phyloP scores from a whole-genome alignment of 2,329 filamentous ascomycete species.

The Claviceps spartinae region DNA sequence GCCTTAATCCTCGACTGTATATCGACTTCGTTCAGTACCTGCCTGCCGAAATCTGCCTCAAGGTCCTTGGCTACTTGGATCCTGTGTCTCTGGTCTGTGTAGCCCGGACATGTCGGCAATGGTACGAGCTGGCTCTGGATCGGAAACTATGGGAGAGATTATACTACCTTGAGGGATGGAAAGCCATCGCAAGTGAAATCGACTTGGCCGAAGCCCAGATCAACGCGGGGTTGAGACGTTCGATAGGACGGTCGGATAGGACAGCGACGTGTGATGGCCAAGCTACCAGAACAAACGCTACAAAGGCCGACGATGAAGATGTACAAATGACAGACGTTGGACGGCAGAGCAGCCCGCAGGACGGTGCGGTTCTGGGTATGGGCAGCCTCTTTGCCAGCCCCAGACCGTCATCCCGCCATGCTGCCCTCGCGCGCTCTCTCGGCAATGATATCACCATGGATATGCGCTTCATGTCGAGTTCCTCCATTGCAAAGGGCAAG shows the following conservation, averaged over 20 bases:
- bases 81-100: slow-evolving; percentile 67
- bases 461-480: slow-evolving; percentile 7
- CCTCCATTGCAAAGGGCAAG: slow-evolving; percentile 13
- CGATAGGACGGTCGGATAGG: slow-evolving; percentile 28
- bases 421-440: slow-evolving; percentile 11
- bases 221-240: slow-evolving; percentile 29
- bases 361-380: slow-evolving; percentile 8
- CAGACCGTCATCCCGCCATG: slow-evolving; percentile 16
- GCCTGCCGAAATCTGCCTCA: slow-evolving; percentile 79
- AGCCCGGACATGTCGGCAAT: slow-evolving; percentile 64
- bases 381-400: slow-evolving; percentile 24
- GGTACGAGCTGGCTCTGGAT: slow-evolving; percentile 72
- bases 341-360: slow-evolving; percentile 10
- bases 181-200: slow-evolving; percentile 53
- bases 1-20: slow-evolving; percentile 70
- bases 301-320: slow-evolving; percentile 36
- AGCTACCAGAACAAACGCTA: slow-evolving; percentile 38
- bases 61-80: slow-evolving; percentile 77
- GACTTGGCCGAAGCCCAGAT: slow-evolving; percentile 48
- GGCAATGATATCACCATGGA: slow-evolving; percentile 19
- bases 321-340: slow-evolving; percentile 31
- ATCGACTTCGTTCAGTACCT: slow-evolving; percentile 82
- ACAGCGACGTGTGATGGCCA: slow-evolving; percentile 35
- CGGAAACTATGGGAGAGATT: slow-evolving; percentile 74
- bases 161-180: slow-evolving; percentile 80